Evolutionary conservation across 2,329 filamentous ascomycete species (phyloP).

Genomic region (Penicillium sclerotiorum): DNA sequence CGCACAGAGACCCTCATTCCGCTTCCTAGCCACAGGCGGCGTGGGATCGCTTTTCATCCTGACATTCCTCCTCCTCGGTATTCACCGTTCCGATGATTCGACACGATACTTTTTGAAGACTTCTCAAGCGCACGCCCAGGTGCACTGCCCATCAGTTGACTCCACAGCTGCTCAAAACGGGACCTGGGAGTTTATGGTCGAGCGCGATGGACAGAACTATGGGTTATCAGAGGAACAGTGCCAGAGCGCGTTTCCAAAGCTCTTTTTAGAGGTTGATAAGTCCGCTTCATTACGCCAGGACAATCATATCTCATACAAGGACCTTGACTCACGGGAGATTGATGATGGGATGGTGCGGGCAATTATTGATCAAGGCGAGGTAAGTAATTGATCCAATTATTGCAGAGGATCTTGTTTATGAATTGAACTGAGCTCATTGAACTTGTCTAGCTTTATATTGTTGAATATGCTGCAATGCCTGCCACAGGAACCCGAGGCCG

Average conservation of each 20-base stretch:
- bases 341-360: slow-evolving; percentile 42
- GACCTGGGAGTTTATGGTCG: slow-evolving; percentile 37
- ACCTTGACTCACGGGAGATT: slow-evolving; percentile 35
- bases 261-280: slow-evolving; percentile 42
- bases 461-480: slow-evolving; percentile 38
- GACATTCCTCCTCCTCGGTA: slow-evolving; percentile 30
- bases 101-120: slow-evolving; percentile 28
- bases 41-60: slow-evolving; percentile 28
- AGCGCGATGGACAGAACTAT: slow-evolving; percentile 40
- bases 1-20: slow-evolving; percentile 28
- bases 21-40: slow-evolving; percentile 32
- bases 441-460: slow-evolving; percentile 37
- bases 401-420: background rate
- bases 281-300: slow-evolving; percentile 25
- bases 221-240: slow-evolving; percentile 41
- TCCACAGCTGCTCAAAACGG: slow-evolving; percentile 10
- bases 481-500: slow-evolving; percentile 40
- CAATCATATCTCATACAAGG: slow-evolving; percentile 34
- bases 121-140: background rate
- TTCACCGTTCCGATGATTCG: slow-evolving; percentile 18
- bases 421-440: background rate
- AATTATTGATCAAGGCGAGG: slow-evolving; percentile 41
- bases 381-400: slow-evolving; percentile 20
- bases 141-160: slow-evolving; percentile 5
- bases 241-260: slow-evolving; percentile 43